A percentile compares a stretch with the other conserved stretches of the same genome.
These are phyloP conservation scores for Anthracocystis walkeri DNA, from an alignment of 1,284 basidiomycete species.

Conservation along the genomic window DNA sequence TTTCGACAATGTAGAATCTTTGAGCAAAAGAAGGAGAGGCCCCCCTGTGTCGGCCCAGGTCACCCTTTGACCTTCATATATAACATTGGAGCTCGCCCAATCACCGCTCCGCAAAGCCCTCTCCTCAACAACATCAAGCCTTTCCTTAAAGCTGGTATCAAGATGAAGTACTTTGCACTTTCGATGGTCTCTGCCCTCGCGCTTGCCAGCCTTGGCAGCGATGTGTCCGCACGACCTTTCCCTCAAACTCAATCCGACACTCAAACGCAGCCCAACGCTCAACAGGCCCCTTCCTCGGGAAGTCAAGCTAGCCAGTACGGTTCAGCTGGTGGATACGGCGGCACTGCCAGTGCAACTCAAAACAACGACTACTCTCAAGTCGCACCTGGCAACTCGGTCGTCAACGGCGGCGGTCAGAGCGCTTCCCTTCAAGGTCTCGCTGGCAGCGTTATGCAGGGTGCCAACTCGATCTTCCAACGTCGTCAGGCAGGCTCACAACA, in stretches of 20 bases:
- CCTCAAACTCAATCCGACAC: slow-evolving; percentile 15
- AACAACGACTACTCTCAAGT: slow-evolving; percentile 42
- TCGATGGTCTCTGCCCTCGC: slow-evolving; percentile 20
- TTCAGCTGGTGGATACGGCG: slow-evolving; percentile 28
- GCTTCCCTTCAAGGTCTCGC: slow-evolving; percentile 21
- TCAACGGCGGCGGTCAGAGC: slow-evolving; percentile 25
- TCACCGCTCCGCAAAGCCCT: neutral
- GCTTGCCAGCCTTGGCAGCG: slow-evolving; percentile 24
- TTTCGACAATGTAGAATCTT: too few relatives aligned
- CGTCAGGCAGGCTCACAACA: slow-evolving; percentile 10
- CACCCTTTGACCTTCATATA: neutral
- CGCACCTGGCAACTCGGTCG: slow-evolving; percentile 26
- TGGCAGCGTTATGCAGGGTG: slow-evolving; percentile 14
- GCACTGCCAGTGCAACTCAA: slow-evolving; percentile 16
- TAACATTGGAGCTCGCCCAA: neutral
- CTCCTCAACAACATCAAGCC: neutral
- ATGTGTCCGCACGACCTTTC: slow-evolving; percentile 5
- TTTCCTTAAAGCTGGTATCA: too few relatives aligned
- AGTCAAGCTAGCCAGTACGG: slow-evolving; percentile 8
- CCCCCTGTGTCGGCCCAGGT: too few relatives aligned
- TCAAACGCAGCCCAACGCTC: slow-evolving; percentile 7
- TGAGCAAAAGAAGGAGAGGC: too few relatives aligned
- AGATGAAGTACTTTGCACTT: slow-evolving; percentile 21
- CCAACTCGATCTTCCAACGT: slow-evolving; percentile 10
- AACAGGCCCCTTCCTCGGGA: slow-evolving; percentile 6